Conservation (phyloP, 139 green algal species). For the Chlorella sp. region DNA sequence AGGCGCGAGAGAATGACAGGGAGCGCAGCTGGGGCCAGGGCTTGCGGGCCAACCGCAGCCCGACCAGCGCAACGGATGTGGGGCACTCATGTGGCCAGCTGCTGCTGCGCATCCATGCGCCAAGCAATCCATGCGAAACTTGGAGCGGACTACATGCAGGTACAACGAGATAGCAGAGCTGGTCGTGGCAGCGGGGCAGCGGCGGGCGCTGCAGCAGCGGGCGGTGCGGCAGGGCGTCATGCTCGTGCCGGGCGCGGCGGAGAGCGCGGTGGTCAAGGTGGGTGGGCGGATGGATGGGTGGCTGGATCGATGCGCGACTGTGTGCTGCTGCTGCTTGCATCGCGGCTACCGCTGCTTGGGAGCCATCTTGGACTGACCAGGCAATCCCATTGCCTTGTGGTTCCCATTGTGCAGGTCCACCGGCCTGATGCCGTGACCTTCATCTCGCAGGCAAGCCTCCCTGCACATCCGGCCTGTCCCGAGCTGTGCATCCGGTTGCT, state of each 20-base stretch:
- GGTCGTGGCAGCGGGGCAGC: conserved; percentile 29
- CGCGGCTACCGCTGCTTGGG: background rate
- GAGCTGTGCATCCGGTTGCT: too few species aligned
- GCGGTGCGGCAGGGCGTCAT: conserved; percentile 16
- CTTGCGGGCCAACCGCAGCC: too few species aligned
- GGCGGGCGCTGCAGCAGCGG: conserved; percentile 36
- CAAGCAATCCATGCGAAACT: too few species aligned
- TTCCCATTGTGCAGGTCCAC: conserved; percentile 26
- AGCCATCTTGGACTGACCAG: background rate
- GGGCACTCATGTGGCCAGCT: too few species aligned
- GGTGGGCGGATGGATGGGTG: background rate
- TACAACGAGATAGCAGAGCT: conserved; percentile 72
- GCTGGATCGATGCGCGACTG: background rate
- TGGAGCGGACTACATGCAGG: conserved; percentile 37
- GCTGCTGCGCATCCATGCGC: too few species aligned
- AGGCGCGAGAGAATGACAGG: background rate
- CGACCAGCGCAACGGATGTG: too few species aligned
- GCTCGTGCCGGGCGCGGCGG: background rate
- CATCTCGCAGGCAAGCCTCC: conserved; percentile 47
- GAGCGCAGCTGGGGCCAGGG: too few species aligned
- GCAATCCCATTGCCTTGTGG: background rate
- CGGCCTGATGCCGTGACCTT: conserved; percentile 10
- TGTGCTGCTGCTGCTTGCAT: background rate
- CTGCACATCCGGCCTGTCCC: too few species aligned
- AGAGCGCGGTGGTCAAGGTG: conserved; percentile 8